Evolutionary conservation across 116 monocot genomes (phyloP).

Genomic region (Zostera marina): DNA sequence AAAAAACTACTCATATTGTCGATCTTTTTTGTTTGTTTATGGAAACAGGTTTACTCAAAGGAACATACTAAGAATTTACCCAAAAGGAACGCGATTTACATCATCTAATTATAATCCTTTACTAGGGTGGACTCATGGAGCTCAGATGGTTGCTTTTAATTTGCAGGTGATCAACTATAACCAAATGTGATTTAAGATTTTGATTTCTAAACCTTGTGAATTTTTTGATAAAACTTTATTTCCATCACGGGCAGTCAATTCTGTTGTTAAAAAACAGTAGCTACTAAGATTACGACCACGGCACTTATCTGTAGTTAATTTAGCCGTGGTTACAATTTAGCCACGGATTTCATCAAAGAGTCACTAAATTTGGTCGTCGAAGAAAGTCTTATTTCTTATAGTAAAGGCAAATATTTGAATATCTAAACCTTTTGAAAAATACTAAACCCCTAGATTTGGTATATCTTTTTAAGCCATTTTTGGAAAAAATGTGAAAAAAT

Average conservation of each 20-base stretch:
- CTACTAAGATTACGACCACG: no score
- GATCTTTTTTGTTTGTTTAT: neutral
- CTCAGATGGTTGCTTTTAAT: slow-evolving; percentile 78
- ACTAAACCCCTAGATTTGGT: no score
- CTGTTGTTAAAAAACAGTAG: no score
- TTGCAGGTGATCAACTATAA: slow-evolving; percentile 30
- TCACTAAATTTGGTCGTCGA: no score
- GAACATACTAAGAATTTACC: slow-evolving; percentile 46
- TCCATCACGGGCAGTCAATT: no score
- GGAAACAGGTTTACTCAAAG: slow-evolving; percentile 33
- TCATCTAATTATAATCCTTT: slow-evolving; percentile 50
- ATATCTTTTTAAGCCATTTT: no score
- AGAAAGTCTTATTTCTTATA: no score
- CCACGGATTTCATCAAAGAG: no score
- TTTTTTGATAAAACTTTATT: no score
- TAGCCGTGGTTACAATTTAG: no score
- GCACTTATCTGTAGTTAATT: no score
- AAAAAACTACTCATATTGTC: neutral
- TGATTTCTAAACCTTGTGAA: neutral
- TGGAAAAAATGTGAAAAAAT: no score
- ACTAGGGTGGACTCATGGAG: slow-evolving; percentile 58
- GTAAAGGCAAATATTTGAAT: neutral
- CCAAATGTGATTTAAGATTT: neutral
- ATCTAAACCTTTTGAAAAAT: neutral
- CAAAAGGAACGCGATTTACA: slow-evolving; percentile 27